Evolutionary conservation across 2,329 filamentous ascomycete genomes (phyloP).

Genomic region (Aspergillus ochraceoroseus): DNA sequence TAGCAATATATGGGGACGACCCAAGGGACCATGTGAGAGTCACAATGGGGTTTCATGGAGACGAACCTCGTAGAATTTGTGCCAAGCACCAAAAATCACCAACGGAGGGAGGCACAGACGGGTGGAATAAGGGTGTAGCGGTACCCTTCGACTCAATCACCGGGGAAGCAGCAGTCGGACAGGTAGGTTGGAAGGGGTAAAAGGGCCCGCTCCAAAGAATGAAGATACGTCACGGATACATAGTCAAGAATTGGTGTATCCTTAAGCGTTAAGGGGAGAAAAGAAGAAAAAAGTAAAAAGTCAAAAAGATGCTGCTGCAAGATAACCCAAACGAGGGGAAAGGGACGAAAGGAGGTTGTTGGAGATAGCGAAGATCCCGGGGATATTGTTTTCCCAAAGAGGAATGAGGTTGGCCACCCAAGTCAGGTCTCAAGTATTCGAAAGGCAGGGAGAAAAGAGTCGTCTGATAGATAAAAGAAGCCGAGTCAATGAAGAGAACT

Average conservation of each 20-base stretch:
- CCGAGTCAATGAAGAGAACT: conserved; percentile 12
- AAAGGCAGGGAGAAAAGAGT: conserved; percentile 1
- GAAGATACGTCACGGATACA: conserved; percentile 27
- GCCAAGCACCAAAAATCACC: conserved; percentile 7
- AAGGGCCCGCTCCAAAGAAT: conserved; percentile 27
- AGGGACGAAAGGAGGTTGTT: background rate
- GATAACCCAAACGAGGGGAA: conserved; percentile 5
- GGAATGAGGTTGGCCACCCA: conserved; percentile 4
- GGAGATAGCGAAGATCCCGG: conserved; percentile 1
- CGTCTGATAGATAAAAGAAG: conserved; percentile 18
- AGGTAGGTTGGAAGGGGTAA: conserved; percentile 19
- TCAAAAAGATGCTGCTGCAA: conserved; percentile 7
- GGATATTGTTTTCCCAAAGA: conserved; percentile 6
- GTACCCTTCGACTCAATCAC: conserved; percentile 12
- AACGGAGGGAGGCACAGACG: conserved; percentile 12
- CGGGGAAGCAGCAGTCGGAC: conserved; percentile 10
- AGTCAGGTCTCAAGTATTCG: background rate
- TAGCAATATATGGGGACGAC: conserved; percentile 8
- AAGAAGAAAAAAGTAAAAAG: conserved; percentile 5
- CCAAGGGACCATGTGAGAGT: conserved; percentile 1
- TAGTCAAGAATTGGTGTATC: conserved; percentile 17
- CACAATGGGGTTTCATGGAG: conserved; percentile 1
- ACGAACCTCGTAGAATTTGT: conserved; percentile 17
- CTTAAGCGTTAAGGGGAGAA: conserved; percentile 2
- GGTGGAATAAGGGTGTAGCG: conserved; percentile 10